Evolutionary conservation across 345 rosid species (phyloP).

Genomic region (Euclidium syriacum): DNA sequence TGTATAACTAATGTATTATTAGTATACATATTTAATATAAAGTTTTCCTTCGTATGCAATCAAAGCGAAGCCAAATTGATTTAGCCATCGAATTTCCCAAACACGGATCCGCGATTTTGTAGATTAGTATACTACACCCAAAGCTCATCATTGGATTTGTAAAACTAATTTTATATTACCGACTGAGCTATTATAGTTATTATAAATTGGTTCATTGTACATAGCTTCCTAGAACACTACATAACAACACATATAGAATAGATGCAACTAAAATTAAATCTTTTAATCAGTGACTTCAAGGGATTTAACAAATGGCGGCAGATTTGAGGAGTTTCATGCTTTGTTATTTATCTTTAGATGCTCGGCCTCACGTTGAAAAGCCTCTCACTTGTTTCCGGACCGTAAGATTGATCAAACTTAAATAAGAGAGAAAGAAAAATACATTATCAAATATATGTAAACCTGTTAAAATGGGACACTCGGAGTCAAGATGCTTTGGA

Average conservation of each 20-base stretch:
- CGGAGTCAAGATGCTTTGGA: slow-evolving; percentile 8
- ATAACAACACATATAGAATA: not conserved
- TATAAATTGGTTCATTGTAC: not conserved
- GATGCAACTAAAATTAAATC: not conserved
- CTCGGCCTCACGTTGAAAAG: no score
- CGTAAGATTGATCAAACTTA: no score
- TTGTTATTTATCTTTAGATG: not conserved
- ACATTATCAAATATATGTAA: no score
- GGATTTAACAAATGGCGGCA: not conserved
- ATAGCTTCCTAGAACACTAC: not conserved
- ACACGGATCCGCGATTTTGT: slow-evolving; percentile 9
- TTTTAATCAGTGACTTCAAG: not conserved
- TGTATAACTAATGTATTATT: no score
- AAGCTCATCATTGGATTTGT: not conserved
- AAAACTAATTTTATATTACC: not conserved
- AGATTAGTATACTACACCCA: slow-evolving; percentile 6
- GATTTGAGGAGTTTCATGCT: not conserved
- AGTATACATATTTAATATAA: not conserved
- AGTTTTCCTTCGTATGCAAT: not conserved
- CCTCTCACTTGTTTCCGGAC: no score
- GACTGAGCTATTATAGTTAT: not conserved
- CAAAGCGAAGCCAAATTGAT: slow-evolving; percentile 8
- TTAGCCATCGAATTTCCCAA: not conserved
- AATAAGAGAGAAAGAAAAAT: no score
- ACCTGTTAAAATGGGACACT: no score